Conservation (phyloP, 805 yeast genomes). For the Komagataella kurtzmanii region DNA sequence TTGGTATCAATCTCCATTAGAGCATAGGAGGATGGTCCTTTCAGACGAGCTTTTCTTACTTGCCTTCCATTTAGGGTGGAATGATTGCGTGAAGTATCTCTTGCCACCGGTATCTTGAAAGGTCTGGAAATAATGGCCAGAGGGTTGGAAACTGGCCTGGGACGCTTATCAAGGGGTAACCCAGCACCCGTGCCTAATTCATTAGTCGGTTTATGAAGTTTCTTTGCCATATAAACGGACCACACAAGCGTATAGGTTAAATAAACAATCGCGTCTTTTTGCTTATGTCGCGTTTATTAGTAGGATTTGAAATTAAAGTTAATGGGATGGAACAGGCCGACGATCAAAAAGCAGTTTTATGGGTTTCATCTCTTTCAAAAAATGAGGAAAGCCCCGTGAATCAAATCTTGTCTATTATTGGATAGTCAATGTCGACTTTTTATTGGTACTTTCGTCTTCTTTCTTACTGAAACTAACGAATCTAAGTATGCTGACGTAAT, state of each 20-base stretch:
- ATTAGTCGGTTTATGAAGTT: constrained; percentile 25
- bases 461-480: neutral
- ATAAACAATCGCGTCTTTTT: neutral
- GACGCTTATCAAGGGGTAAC: constrained; percentile 39
- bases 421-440: neutral
- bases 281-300: neutral
- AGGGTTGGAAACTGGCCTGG: constrained; percentile 40
- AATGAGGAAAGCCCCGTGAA: no score
- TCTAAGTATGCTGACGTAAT: neutral
- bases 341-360: no score
- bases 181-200: constrained; percentile 63
- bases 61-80: constrained; percentile 10
- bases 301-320: no score
- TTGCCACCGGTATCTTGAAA: constrained; percentile 48
- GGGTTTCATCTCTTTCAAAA: no score
- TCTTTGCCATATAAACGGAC: constrained; percentile 5
- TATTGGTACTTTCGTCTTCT: neutral
- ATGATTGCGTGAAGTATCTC: constrained; percentile 7
- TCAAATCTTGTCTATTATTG: no score
- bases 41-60: constrained; percentile 14
- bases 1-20: constrained; percentile 17
- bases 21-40: constrained; percentile 26
- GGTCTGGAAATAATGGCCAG: constrained; percentile 45
- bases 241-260: neutral
- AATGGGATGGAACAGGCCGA: neutral